phyloP scores from a whole-genome alignment of 352 stramenopile species.

The Phytopythium helicoides region DNA sequence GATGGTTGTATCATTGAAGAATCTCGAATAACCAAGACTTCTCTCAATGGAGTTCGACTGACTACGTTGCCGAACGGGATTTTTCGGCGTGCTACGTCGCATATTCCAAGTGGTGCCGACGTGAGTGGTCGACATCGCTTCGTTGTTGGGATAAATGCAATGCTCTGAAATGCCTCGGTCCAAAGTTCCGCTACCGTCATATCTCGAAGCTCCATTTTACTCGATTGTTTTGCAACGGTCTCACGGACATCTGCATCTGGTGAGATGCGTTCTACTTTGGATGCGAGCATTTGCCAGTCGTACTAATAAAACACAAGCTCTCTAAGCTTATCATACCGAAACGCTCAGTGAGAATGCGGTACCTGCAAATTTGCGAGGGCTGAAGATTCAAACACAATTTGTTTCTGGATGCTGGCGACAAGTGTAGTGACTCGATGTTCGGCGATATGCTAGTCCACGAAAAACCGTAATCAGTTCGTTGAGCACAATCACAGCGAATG shows the following conservation, averaged over 20 bases:
- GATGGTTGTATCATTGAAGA: neutral
- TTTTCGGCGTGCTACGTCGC: conserved; percentile 57
- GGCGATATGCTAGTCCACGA: conserved; percentile 57
- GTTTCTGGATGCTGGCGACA: conserved; percentile 72
- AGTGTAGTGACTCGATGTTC: conserved; percentile 73
- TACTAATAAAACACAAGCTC: conserved; percentile 71
- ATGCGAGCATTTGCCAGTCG: conserved; percentile 80
- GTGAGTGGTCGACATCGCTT: conserved; percentile 49
- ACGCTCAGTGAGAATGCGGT: too few relatives aligned
- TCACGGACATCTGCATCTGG: conserved; percentile 64
- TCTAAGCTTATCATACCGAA: too few relatives aligned
- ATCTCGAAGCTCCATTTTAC: conserved; percentile 17
- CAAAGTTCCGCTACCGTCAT: conserved; percentile 76
- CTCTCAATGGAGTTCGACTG: conserved; percentile 45
- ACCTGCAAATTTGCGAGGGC: conserved; percentile 82
- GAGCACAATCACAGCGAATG: too few relatives aligned
- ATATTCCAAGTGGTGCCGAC: conserved; percentile 53
- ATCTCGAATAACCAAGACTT: conserved; percentile 37
- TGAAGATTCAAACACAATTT: conserved; percentile 80
- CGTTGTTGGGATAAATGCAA: conserved; percentile 37
- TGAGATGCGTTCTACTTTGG: conserved; percentile 69
- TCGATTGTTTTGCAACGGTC: conserved; percentile 50
- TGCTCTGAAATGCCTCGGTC: conserved; percentile 23
- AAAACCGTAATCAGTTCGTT: too few relatives aligned
- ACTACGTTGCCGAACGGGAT: conserved; percentile 59